phyloP scores from a whole-genome alignment of 2,329 filamentous ascomycete genomes.

The Pseudocercospora fijiensis region DNA sequence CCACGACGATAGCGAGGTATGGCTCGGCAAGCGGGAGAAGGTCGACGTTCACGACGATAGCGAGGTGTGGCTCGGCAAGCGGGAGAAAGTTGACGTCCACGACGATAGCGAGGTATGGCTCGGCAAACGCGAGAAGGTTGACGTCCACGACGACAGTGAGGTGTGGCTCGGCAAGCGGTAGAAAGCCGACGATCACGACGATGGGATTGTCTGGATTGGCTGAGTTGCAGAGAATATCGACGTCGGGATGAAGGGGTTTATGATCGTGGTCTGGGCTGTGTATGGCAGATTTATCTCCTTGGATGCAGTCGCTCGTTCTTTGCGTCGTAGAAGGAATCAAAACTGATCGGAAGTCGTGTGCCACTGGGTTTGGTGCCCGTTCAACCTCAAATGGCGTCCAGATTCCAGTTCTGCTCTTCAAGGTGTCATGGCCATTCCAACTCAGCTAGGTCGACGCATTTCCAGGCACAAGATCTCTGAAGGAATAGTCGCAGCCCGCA shows the following conservation, averaged over 20 bases:
- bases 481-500: too few relatives aligned
- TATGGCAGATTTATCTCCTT: not conserved
- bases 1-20: not conserved
- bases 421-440: not conserved
- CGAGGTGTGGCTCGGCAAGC: not conserved
- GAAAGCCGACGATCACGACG: not conserved
- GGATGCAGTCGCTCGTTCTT: not conserved
- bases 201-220: not conserved
- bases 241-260: not conserved
- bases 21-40: not conserved
- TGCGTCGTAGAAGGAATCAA: not conserved
- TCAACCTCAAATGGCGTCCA: not conserved
- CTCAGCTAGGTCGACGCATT: not conserved
- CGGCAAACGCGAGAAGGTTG: not conserved
- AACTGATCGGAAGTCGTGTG: not conserved
- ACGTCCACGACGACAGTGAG: not conserved
- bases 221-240: not conserved
- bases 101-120: not conserved
- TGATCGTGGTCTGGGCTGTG: not conserved
- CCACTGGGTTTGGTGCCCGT: not conserved
- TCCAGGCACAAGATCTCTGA: not conserved
- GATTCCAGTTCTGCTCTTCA: not conserved
- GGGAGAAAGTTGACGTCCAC: not conserved
- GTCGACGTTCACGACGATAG: not conserved
- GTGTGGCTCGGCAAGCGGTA: not conserved